Evolutionary conservation across 2,329 filamentous ascomycete genomes (phyloP), one percentile per base, ranked within the genome.

Genomic region (Calonectria pauciramosa): DNA sequence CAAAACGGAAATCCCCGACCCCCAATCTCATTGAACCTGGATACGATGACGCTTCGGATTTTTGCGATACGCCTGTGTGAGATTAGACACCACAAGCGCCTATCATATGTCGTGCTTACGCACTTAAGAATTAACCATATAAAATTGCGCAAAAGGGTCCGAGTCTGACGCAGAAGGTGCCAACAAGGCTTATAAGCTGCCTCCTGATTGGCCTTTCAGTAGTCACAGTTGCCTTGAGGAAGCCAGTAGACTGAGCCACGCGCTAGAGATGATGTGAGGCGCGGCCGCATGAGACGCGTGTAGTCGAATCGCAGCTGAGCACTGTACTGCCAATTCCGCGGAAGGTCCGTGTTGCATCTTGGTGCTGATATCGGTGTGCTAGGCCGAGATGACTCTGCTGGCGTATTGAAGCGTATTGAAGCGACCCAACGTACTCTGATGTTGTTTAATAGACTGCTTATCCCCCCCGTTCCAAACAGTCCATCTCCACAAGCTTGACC

Each of bases 211-310:
- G 59, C 14, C 28, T 8, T 32, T 34, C 4, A 18, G 5, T 9
- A 13, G 18, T 51, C 36, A 49, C 32, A 3, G 26, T 18, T 41
- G 26, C 47, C 54, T 69, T 23, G 20, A 10, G 20, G 30, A 20
- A 54, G 3, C 20, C n/a, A n/a, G 14, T 36, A 51, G 54, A 26
- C 32, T 13, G 23, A 44, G 44, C 44, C 44, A 54, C 49, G 60
- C 41, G 68, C 59, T 71, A 63, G 65, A 41, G 68, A 66, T 64
- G 49, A 56, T 49, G 38, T 47, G 66, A 59, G 66, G 66, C 52
- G 36, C 60, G 28, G 59, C 34, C 36, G 30, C 49, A 54, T 38
- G 41, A 34, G 60, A 71, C 68, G 68, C 68, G 68, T 63, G 23
- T 63, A 71, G 41, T 66, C 68, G 47, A 56, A 71, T 49, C 26